A percentile compares a stretch with the other conserved stretches of the same genome.
These are phyloP conservation scores for Trichoderma gamsii DNA, from an alignment of 495 filamentous ascomycete genomes.

Conservation along the genomic window DNA sequence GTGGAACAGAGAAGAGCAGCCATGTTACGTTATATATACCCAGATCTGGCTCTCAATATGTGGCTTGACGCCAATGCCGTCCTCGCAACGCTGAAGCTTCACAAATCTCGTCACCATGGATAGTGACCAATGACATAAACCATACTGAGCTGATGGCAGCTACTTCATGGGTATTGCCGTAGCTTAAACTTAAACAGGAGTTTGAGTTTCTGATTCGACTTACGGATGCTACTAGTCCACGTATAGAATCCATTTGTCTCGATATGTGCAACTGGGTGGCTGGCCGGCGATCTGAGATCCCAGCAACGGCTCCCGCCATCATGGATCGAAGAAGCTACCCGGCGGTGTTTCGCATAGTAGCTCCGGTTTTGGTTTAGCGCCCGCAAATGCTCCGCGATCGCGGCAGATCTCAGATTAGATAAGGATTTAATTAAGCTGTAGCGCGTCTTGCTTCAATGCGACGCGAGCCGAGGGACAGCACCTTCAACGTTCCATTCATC, in stretches of 20 bases:
- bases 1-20: too few relatives aligned
- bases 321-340: not conserved
- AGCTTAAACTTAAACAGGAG: not conserved
- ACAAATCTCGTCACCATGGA: too few relatives aligned
- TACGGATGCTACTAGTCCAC: too few relatives aligned
- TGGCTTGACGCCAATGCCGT: too few relatives aligned
- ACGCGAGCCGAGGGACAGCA: not conserved
- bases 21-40: too few relatives aligned
- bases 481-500: not conserved
- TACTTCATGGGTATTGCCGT: not conserved
- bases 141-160: not conserved
- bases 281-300: not conserved
- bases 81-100: too few relatives aligned
- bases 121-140: not conserved
- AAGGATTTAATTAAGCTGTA: not conserved
- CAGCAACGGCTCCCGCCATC: not conserved
- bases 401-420: slow-evolving; percentile 9
- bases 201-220: not conserved
- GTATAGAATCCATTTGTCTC: too few relatives aligned
- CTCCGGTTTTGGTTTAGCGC: not conserved
- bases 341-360: not conserved
- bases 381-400: not conserved
- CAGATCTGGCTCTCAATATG: too few relatives aligned
- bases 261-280: not conserved
- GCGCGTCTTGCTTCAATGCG: not conserved